phyloP scores from a whole-genome alignment of 345 rosid species.

The Anastatica hierochuntica region DNA sequence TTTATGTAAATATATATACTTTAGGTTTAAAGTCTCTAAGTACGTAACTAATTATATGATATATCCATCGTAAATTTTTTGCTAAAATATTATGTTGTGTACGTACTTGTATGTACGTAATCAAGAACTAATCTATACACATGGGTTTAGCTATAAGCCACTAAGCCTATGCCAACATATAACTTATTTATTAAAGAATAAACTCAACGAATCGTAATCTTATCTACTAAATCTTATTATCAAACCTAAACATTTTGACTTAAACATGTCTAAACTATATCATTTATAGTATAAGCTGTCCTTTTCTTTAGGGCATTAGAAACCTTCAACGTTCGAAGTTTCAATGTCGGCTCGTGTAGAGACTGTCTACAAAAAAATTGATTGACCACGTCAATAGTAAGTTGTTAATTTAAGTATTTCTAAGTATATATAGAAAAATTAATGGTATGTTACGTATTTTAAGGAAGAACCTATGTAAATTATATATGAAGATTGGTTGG shows the following conservation, averaged over 20 bases:
- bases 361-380: no score
- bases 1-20: no score
- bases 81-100: no score
- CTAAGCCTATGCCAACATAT: constrained; percentile 4
- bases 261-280: constrained; percentile 8
- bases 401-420: background rate
- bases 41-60: no score
- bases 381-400: constrained; percentile 9
- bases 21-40: no score
- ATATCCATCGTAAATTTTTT: no score
- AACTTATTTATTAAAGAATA: background rate
- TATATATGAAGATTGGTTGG: no score
- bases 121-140: constrained; percentile 13
- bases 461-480: no score
- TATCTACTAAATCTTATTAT: constrained; percentile 11
- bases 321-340: constrained; percentile 15
- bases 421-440: no score
- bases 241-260: constrained; percentile 13
- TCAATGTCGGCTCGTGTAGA: constrained; percentile 18
- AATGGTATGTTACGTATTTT: background rate
- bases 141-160: constrained; percentile 8
- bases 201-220: constrained; percentile 15
- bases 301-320: constrained; percentile 3
- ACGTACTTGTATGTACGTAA: no score
- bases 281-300: background rate